Evolutionary conservation across 1,284 basidiomycete genomes (phyloP).

Genomic region (Cryptococcus deneoformans): DNA sequence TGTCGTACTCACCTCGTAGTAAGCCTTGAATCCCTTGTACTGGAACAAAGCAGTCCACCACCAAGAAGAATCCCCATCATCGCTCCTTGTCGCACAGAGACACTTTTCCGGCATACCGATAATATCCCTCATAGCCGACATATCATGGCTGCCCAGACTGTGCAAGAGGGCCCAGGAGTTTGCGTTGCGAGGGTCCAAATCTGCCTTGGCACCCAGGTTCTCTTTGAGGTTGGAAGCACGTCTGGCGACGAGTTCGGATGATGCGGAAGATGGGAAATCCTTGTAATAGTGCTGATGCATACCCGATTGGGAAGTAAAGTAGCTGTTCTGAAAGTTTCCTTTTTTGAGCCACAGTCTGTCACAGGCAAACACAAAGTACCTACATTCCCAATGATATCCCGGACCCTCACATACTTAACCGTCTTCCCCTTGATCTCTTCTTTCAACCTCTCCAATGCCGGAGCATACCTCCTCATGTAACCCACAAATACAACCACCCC

Average conservation of each 20-base stretch:
- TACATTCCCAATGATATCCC: conserved; percentile 51
- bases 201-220: conserved; percentile 25
- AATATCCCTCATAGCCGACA: conserved; percentile 51
- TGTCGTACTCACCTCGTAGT: conserved; percentile 37
- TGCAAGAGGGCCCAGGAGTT: conserved; percentile 42
- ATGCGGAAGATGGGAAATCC: conserved; percentile 33
- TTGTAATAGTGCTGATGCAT: conserved; percentile 36
- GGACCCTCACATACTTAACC: conserved; percentile 44
- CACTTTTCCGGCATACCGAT: conserved; percentile 44
- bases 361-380: conserved; percentile 4
- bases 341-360: neutral
- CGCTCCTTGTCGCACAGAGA: conserved; percentile 25
- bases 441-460: conserved; percentile 44
- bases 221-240: conserved; percentile 21
- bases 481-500: conserved; percentile 44
- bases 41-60: conserved; percentile 28
- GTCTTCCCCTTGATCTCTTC: conserved; percentile 36
- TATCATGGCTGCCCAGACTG: conserved; percentile 46
- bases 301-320: conserved; percentile 47
- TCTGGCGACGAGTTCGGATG: conserved; percentile 19
- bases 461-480: conserved; percentile 50
- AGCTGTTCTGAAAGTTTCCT: conserved; percentile 33
- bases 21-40: conserved; percentile 35
- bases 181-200: conserved; percentile 23
- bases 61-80: conserved; percentile 19